Base-by-base conservation (phyloP, 176 grass and related monocot species). In the Aegilops longissima region DNA sequence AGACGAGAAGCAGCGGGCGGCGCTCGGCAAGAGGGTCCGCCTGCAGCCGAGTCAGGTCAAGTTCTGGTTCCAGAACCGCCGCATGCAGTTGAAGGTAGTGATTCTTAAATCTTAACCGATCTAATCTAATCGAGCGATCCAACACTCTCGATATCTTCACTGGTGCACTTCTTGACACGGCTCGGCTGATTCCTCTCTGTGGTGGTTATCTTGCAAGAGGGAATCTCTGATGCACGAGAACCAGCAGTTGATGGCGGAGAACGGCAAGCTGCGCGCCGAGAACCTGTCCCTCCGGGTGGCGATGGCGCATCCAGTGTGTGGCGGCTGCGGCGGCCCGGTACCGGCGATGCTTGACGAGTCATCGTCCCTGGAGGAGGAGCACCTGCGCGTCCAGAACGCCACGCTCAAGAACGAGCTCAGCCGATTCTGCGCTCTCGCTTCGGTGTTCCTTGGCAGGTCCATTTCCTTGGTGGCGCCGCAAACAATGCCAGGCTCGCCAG, bases 61-160 rank as follows among this genome's bases (percentile, higher is more conserved):
- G 92, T 98, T 98, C 88, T 98, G 94, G 97, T 98, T 98, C 87
- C 97, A 98, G 92, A 98, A 98, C 23, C 83, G 92, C 0, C 86
- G 97, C 34, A 98, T 92, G 27, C 90, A 93, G 73, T 85, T 90
- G 88, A 98, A 98, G 90, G 96, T 98, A 73, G 30, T 31, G 30
- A 31, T 31, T 31, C 30, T 31, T 31, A 3, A 31, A 3, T 31
- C 30, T 31, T 31, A 3, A 31, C 30, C 30, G 3, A 31, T 31
- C 30, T 35, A 58, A 21, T 58, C 52, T 20, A 0, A 56, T 56
- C 54, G 6, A 58, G 0, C 54, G 54, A 6, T 58, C 54, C 18
- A 21, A 21, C 54, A 8, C 18, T 21, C 6, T 59, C 39, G 11
- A 23, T 8, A 27, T 30, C n/a, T 76, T 34, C 7, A 6, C 17